Evolutionary conservation across 1,284 basidiomycete species (phyloP), one percentile per base, ranked within the genome.

Genomic region (Ustilago curta): DNA sequence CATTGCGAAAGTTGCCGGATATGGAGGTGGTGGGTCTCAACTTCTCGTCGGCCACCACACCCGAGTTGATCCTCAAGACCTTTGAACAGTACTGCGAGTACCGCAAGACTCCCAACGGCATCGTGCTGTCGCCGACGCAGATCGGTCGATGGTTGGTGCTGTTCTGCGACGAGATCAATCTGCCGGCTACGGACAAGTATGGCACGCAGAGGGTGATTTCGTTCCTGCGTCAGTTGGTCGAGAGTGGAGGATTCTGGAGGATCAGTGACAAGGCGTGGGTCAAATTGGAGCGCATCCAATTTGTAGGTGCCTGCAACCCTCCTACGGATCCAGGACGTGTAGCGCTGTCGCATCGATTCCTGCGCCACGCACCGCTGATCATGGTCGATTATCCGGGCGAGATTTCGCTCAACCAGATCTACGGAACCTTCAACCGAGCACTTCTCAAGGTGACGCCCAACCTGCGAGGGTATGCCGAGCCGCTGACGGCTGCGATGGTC

Each of bases 21-120:
- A 95, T 99, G 91, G 97, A 99, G 84, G 94, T 99, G 50, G 95
- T 97, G 64, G 97, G 97, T 51, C 91, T 99, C 78, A 99, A 99
- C 87, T 99, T 99, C 86, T 99, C 97, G 44, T 97, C 94, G 84
- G 97, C 97, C 14, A 99, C 97, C 0, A 98, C 95, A 0, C 96
- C 97, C 0, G 95, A 97, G 84, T 89, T 99, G 44, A 95, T 99
- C 74, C 89, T 99, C 80, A 99, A 98, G 89, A 99, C 96, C 1
- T 99, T 99, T 84, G 97, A 99, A 86, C 97, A 99, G 87, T 97
- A 99, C 84, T 99, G 97, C 88, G 97, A 99, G 86, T 98, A 97
- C 84, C 90, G 94, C 70, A 98, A 99, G 87, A 99, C 97, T 7
- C 94, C 96, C 0, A 97, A 95, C 80, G 97, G 97, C 18, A 92